A percentile compares a stretch with the other conserved stretches of the same genome.
Conservation (phyloP, 2,329 filamentous ascomycete species). For the Calonectria pseudoturangicola region DNA sequence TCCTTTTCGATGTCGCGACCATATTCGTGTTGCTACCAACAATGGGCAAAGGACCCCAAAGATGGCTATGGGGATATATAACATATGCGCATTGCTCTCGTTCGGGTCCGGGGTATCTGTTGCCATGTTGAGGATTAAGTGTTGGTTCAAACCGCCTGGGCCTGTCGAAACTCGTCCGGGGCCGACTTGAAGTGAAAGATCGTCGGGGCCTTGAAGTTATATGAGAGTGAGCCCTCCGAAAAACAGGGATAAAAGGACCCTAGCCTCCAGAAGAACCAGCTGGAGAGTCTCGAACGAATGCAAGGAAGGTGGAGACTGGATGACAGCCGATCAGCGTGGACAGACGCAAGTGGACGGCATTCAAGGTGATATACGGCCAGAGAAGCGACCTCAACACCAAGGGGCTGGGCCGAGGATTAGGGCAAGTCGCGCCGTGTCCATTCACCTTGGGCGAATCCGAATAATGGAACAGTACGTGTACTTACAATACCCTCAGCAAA, state of each 20-base stretch:
- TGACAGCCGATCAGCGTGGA: constrained; percentile 29
- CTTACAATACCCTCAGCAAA: constrained; percentile 14
- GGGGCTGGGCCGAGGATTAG: constrained; percentile 16
- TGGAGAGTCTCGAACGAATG: constrained; percentile 14
- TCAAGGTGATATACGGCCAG: constrained; percentile 40
- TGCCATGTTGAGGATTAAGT: constrained; percentile 37
- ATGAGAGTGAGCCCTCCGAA: constrained; percentile 36
- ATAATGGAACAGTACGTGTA: constrained; percentile 31
- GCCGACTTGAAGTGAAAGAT: constrained; percentile 36
- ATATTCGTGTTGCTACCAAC: constrained; percentile 46
- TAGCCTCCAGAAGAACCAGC: constrained; percentile 28
- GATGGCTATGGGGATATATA: constrained; percentile 53
- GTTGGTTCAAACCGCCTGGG: constrained; percentile 40
- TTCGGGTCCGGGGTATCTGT: constrained; percentile 35
- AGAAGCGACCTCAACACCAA: constrained; percentile 34
- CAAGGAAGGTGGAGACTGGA: constrained; percentile 15
- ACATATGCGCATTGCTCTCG: constrained; percentile 50
- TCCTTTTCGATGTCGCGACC: constrained; percentile 46
- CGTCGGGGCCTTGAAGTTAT: constrained; percentile 44
- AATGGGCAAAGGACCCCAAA: constrained; percentile 51
- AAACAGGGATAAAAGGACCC: constrained; percentile 29
- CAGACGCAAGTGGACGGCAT: constrained; percentile 24
- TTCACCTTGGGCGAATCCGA: constrained; percentile 25
- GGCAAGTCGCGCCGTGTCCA: constrained; percentile 26
- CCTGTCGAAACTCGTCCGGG: constrained; percentile 37